A percentile compares a stretch with the other conserved stretches of the same genome.
Conservation (phyloP, 148 eudicot genomes). For the Rhododendron vialii region DNA sequence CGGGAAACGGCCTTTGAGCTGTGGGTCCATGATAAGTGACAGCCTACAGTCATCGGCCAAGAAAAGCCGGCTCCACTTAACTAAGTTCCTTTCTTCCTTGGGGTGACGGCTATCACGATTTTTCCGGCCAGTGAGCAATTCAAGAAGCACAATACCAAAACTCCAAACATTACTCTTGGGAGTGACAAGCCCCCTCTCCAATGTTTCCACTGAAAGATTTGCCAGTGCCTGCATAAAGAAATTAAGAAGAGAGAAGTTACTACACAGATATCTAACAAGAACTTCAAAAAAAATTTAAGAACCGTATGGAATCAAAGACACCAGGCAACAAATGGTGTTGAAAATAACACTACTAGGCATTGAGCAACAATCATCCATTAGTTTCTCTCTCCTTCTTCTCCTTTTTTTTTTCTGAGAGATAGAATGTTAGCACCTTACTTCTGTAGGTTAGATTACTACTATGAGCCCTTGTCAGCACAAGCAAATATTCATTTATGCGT, state of each 20-base stretch:
- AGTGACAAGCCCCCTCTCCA: constrained; percentile 76
- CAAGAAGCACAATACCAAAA: constrained; percentile 82
- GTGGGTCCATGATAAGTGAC: constrained; percentile 90
- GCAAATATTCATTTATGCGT: neutral
- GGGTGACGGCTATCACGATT: constrained; percentile 60
- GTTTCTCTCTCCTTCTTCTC: neutral
- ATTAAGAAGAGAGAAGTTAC: neutral
- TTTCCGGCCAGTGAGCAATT: constrained; percentile 81
- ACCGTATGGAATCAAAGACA: neutral
- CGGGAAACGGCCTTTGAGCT: constrained; percentile 78
- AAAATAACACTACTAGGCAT: neutral
- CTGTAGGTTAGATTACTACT: neutral
- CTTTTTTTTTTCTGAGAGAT: neutral
- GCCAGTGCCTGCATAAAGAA: constrained; percentile 55
- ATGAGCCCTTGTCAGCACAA: neutral
- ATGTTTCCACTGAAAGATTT: constrained; percentile 73
- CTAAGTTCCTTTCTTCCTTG: constrained; percentile 85
- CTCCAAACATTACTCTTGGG: constrained; percentile 94
- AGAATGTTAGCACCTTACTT: neutral
- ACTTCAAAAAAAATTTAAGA: neutral
- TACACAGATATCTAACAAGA: neutral
- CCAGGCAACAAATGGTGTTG: neutral
- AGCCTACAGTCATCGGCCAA: constrained; percentile 75
- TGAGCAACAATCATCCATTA: neutral
- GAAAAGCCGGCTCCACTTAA: constrained; percentile 85